Evolutionary conservation across 306 rosid species (phyloP).

Genomic region (Trifolium subterraneum): DNA sequence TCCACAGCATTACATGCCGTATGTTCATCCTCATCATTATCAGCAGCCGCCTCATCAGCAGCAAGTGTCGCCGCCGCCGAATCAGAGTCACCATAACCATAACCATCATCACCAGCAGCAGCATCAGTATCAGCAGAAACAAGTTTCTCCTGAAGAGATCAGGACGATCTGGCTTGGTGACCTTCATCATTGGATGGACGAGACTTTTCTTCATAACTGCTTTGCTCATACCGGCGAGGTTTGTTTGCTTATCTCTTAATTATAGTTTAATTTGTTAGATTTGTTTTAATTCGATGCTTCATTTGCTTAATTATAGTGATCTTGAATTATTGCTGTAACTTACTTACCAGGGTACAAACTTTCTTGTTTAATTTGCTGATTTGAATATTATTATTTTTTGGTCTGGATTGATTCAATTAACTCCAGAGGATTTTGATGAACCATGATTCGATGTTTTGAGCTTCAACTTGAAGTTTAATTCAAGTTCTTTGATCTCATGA

Average conservation of each 20-base stretch:
- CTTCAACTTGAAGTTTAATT: not conserved
- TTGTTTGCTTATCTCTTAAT: not conserved
- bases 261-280: not conserved
- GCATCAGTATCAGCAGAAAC: conserved; percentile 54
- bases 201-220: conserved; percentile 73
- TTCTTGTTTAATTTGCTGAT: not conserved
- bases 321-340: not conserved
- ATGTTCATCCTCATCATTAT: conserved; percentile 54
- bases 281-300: conserved; percentile 26
- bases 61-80: conserved; percentile 39
- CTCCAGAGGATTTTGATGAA: not conserved
- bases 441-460: not conserved
- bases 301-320: not conserved
- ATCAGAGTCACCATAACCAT: conserved; percentile 28
- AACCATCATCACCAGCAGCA: conserved; percentile 12
- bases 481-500: conserved; percentile 29
- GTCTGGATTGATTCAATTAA: conserved; percentile 10
- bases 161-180: conserved; percentile 94
- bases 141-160: conserved; percentile 73
- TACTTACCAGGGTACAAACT: not conserved
- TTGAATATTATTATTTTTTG: not conserved
- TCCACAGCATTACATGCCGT: conserved; percentile 82
- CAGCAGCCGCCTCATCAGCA: conserved; percentile 53
- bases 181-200: conserved; percentile 95
- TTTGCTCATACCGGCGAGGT: conserved; percentile 89